A percentile compares a stretch with the other conserved stretches of the same genome.
These are phyloP conservation scores for Torulaspora pretoriensis DNA, from an alignment of 1,139 yeast genomes.

Conservation along the genomic window DNA sequence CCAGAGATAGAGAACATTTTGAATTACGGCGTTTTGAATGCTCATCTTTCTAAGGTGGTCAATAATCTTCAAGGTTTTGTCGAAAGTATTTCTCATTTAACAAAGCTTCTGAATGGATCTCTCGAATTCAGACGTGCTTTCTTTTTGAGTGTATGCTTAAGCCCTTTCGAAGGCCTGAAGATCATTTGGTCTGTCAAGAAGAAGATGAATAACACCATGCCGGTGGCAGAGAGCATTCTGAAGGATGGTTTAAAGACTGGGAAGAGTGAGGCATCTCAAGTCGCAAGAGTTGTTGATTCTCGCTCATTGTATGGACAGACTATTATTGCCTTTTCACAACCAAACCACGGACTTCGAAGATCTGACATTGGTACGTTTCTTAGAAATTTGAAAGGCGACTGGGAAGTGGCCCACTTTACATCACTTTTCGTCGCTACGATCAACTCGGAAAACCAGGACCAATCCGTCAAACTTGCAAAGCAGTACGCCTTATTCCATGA, in stretches of 20 bases:
- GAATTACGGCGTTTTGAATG: slow-evolving; percentile 17
- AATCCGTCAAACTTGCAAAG: slow-evolving; percentile 18
- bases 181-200: slow-evolving; percentile 30
- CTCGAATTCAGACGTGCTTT: slow-evolving; percentile 22
- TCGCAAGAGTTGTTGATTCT: slow-evolving; percentile 42
- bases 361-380: slow-evolving; percentile 60
- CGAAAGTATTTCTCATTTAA: slow-evolving; percentile 8
- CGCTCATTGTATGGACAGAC: slow-evolving; percentile 32
- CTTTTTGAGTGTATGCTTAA: slow-evolving; percentile 22
- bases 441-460: slow-evolving; percentile 9
- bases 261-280: slow-evolving; percentile 50
- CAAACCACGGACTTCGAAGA: slow-evolving; percentile 38
- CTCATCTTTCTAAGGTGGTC: slow-evolving; percentile 19
- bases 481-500: slow-evolving; percentile 40
- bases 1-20: slow-evolving; percentile 15
- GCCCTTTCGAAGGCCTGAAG: slow-evolving; percentile 25
- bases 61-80: slow-evolving; percentile 13
- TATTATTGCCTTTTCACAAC: slow-evolving; percentile 17
- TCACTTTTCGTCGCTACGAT: slow-evolving; percentile 24
- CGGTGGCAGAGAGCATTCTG: slow-evolving; percentile 41
- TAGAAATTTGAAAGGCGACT: slow-evolving; percentile 50
- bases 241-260: slow-evolving; percentile 71
- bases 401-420: slow-evolving; percentile 43
- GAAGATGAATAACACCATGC: slow-evolving; percentile 24
- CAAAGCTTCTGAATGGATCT: slow-evolving; percentile 8